A percentile compares a stretch with the other conserved stretches of the same genome.
These are phyloP conservation scores for Kwoniella bestiolae DNA, from an alignment of 768 basidiomycete species.

Conservation along the genomic window DNA sequence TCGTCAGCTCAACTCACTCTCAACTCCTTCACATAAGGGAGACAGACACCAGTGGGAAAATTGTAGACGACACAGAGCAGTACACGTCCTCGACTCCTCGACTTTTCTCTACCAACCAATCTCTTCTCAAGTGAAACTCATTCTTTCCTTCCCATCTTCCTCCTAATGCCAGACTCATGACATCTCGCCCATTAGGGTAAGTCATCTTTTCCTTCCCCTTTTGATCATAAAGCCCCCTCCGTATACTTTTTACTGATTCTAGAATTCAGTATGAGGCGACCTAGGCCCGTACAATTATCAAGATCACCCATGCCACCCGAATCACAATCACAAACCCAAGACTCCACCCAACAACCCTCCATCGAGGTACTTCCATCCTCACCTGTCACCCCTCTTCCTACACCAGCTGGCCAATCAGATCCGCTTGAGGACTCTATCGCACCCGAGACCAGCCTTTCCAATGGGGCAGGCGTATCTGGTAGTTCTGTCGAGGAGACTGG, in stretches of 20 bases:
- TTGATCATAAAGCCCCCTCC: not conserved
- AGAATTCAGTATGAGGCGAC: not conserved
- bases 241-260: not conserved
- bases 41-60: no score
- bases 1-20: not conserved
- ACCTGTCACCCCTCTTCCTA: not conserved
- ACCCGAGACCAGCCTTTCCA: not conserved
- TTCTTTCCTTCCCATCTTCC: not conserved
- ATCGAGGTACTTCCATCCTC: constrained; percentile 18
- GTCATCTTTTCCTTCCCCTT: not conserved
- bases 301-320: constrained; percentile 3
- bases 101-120: no score
- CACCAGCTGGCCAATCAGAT: not conserved
- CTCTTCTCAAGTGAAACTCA: not conserved
- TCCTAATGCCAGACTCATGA: constrained; percentile 7
- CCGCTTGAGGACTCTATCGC: not conserved
- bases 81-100: no score
- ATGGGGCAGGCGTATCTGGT: not conserved
- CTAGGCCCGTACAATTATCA: not conserved
- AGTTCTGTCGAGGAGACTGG: constrained; percentile 19
- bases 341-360: constrained; percentile 31
- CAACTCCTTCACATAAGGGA: no score
- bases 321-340: constrained; percentile 8
- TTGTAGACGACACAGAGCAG: no score
- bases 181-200: constrained; percentile 17